phyloP scores from a whole-genome alignment of 768 basidiomycete species.

The Tylopilus rubrobrunneus region DNA sequence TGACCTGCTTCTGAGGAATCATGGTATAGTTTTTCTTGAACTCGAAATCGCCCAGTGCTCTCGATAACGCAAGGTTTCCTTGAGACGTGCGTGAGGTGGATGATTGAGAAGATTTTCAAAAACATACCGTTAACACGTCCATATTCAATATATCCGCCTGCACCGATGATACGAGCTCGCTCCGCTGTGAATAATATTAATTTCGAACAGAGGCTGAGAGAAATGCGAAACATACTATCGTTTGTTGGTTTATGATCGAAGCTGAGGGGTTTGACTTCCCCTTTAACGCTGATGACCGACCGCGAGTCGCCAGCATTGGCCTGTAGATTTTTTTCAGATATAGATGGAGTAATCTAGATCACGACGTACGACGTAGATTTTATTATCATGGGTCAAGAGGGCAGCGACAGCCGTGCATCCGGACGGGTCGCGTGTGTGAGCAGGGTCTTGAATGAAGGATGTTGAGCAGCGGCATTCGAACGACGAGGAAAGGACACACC shows the following conservation, averaged over 20 bases:
- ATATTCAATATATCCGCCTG: constrained; percentile 95
- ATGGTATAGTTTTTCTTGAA: constrained; percentile 92
- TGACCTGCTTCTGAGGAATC: constrained; percentile 85
- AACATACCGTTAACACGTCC: constrained; percentile 89
- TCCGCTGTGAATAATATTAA: constrained; percentile 51
- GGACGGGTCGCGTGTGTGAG: constrained; percentile 86
- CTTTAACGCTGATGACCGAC: constrained; percentile 80
- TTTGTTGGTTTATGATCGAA: constrained; percentile 95
- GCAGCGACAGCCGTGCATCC: constrained; percentile 95
- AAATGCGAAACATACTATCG: constrained; percentile 50
- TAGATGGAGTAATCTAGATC: constrained; percentile 9
- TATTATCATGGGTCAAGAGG: constrained; percentile 70
- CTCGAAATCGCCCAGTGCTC: constrained; percentile 96
- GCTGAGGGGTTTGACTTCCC: constrained; percentile 84
- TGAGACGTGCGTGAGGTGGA: constrained; percentile 1
- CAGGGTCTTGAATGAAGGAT: constrained; percentile 55
- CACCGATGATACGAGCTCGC: constrained; percentile 77
- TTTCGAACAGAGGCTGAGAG: background rate
- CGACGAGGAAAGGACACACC: constrained; percentile 43
- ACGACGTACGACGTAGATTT: constrained; percentile 71
- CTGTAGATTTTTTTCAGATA: constrained; percentile 38
- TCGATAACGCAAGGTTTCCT: constrained; percentile 95
- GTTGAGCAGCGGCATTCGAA: constrained; percentile 1
- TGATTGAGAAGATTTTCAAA: background rate
- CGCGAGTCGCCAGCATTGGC: constrained; percentile 98